phyloP scores from a whole-genome alignment of 108 stramenopile species.

The Schizochytrium sp. region DNA sequence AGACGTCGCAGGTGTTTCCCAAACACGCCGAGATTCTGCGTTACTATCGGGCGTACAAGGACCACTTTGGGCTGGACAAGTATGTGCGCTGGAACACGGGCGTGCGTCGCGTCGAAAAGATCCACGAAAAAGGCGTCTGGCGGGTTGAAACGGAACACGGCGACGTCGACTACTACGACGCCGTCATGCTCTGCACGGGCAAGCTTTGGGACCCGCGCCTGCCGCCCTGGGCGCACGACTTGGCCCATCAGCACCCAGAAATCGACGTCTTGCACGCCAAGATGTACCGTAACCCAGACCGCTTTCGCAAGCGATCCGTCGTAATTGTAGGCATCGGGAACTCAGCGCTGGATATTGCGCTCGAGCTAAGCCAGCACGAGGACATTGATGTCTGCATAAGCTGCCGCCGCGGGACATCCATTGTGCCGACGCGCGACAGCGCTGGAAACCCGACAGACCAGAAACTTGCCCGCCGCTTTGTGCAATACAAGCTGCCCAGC shows the following conservation, averaged over 20 bases:
- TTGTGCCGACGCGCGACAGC: neutral
- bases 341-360: neutral
- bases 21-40: neutral
- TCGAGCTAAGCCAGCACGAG: neutral
- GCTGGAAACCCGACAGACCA: neutral
- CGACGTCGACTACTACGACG: neutral
- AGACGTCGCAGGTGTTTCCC: neutral
- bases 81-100: neutral
- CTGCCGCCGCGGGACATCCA: neutral
- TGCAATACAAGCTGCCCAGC: neutral
- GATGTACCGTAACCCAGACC: neutral
- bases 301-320: neutral
- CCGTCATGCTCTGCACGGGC: neutral
- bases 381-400: neutral
- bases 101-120: neutral
- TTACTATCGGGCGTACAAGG: neutral
- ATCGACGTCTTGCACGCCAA: neutral
- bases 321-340: neutral
- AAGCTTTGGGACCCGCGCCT: neutral
- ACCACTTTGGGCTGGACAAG: neutral
- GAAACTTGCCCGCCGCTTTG: neutral
- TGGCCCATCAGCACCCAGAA: neutral
- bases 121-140: neutral
- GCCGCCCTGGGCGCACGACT: neutral
- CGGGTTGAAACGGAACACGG: neutral